Conservation (phyloP, 106 monocot genomes). For the Platanthera guangdongensis region DNA sequence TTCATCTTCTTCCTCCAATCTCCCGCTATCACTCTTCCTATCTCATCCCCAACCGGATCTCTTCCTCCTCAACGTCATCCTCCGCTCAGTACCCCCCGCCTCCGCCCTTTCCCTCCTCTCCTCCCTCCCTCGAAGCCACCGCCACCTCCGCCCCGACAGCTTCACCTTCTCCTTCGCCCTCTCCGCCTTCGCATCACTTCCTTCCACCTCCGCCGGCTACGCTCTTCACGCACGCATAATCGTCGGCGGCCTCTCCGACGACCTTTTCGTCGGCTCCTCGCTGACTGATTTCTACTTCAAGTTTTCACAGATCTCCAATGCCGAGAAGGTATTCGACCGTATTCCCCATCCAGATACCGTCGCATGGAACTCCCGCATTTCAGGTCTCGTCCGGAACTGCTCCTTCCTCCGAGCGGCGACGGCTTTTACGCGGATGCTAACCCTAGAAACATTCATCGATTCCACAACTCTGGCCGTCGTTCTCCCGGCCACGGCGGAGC, state of each 20-base stretch:
- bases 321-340: conserved; percentile 66
- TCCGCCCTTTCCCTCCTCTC: conserved; percentile 23
- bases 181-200: conserved; percentile 14
- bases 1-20: conserved; percentile 4
- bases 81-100: conserved; percentile 30
- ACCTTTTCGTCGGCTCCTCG: conserved; percentile 58
- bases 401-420: conserved; percentile 16
- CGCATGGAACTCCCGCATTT: conserved; percentile 54
- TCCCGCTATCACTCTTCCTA: conserved; percentile 37
- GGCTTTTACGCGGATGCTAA: conserved; percentile 31
- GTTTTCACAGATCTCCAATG: conserved; percentile 20
- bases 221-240: conserved; percentile 41
- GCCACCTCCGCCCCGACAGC: conserved; percentile 32
- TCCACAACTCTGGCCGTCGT: conserved; percentile 45
- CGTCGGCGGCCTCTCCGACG: conserved; percentile 20
- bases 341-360: conserved; percentile 53
- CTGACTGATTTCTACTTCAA: conserved; percentile 38
- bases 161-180: conserved; percentile 41
- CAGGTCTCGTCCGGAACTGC: conserved; percentile 36
- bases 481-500: conserved; percentile 50
- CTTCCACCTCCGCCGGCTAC: conserved; percentile 12
- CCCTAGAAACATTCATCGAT: conserved; percentile 13
- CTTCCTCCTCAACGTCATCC: conserved; percentile 58
- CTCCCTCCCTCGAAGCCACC: conserved; percentile 27
- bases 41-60: conserved; percentile 40